Evolutionary conservation across 2,329 filamentous ascomycete species (phyloP).

Genomic region (Endoconidiophora laricicola): DNA sequence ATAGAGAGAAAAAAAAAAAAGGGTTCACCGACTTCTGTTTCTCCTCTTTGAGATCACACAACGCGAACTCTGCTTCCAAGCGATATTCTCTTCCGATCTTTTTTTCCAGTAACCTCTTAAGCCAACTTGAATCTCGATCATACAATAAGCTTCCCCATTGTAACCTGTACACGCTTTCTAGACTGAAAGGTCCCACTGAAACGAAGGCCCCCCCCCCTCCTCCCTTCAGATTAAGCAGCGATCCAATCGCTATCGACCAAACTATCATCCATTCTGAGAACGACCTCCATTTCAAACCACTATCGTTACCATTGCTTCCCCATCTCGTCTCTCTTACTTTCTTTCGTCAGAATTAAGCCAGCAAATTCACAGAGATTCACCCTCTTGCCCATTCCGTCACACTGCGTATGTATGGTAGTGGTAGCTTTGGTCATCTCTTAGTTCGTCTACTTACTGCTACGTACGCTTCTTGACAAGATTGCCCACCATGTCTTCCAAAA

Average conservation of each 20-base stretch:
- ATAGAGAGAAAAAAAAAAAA: neutral
- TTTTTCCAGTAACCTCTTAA: too few species aligned
- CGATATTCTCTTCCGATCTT: neutral
- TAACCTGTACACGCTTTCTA: too few species aligned
- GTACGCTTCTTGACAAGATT: neutral
- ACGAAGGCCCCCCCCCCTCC: neutral
- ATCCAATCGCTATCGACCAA: neutral
- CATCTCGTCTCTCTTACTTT: neutral
- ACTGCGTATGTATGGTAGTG: constrained; percentile 1
- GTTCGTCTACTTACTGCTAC: neutral
- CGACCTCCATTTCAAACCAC: too few species aligned
- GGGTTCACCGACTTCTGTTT: too few species aligned
- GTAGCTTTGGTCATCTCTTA: neutral
- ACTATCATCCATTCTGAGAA: neutral
- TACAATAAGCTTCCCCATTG: too few species aligned
- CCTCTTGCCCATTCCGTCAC: neutral
- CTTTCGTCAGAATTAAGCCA: neutral
- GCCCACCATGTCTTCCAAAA: constrained; percentile 8
- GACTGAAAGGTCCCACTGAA: neutral
- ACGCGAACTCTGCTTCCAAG: too few species aligned
- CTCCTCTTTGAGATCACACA: too few species aligned
- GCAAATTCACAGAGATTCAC: neutral
- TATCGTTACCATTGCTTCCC: neutral
- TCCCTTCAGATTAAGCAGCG: neutral
- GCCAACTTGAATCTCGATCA: too few species aligned